Percentiles rank a stretch among this genome's conserved stretches.
Conservation (phyloP, 352 stramenopile species). For the Pythium chondricola region DNA sequence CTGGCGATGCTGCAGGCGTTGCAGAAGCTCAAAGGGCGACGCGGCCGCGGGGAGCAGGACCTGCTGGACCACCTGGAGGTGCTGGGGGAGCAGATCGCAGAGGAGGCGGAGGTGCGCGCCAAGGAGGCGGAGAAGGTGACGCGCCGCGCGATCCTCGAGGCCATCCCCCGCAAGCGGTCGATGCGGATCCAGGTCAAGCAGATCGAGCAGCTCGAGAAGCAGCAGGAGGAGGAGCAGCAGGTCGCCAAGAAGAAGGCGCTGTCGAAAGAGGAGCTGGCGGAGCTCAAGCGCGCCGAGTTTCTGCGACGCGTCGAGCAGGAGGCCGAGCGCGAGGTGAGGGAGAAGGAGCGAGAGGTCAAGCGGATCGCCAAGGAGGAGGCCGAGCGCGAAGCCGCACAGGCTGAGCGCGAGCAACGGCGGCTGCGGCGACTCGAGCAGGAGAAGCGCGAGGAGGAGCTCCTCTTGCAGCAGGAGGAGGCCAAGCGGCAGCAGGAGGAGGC, state of each 20-base stretch:
- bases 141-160: constrained; percentile 71
- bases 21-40: constrained; percentile 52
- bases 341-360: constrained; percentile 45
- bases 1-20: constrained; percentile 47
- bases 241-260: constrained; percentile 50
- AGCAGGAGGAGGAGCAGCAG: constrained; percentile 51
- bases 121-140: constrained; percentile 69
- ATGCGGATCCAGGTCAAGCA: constrained; percentile 83
- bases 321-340: constrained; percentile 44
- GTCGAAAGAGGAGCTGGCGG: constrained; percentile 54
- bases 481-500: constrained; percentile 45
- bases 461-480: constrained; percentile 25
- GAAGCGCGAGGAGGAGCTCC: constrained; percentile 33
- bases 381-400: constrained; percentile 42
- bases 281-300: constrained; percentile 63
- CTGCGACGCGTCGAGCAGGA: constrained; percentile 62
- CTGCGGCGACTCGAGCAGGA: constrained; percentile 61
- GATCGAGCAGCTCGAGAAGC: constrained; percentile 71
- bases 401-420: constrained; percentile 49
- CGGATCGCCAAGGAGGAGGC: constrained; percentile 44
- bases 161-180: constrained; percentile 77
- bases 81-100: constrained; percentile 73
- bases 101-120: constrained; percentile 42
- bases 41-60: constrained; percentile 65
- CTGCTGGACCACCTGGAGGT: constrained; percentile 73